Evolutionary conservation across 2,329 filamentous ascomycete genomes (phyloP).

Genomic region (Colletotrichum coccodes): DNA sequence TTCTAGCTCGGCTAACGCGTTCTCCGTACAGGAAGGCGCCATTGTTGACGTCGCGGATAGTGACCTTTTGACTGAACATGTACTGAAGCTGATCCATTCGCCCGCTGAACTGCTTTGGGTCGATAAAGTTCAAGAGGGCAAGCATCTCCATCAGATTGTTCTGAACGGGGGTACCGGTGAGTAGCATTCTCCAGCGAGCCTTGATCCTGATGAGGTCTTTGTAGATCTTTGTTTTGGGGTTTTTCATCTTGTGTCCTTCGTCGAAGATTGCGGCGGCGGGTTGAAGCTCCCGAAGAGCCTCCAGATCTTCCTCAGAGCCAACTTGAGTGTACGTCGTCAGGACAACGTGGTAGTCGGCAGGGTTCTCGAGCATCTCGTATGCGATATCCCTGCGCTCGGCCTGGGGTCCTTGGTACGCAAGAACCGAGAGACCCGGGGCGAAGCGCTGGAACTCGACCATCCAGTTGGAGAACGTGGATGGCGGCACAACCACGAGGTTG

Average conservation of each 20-base stretch:
- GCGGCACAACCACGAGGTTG: constrained; percentile 88
- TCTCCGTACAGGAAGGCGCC: constrained; percentile 87
- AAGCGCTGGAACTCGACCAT: constrained; percentile 89
- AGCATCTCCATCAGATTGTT: constrained; percentile 95
- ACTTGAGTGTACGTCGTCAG: constrained; percentile 71
- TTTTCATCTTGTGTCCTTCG: constrained; percentile 94
- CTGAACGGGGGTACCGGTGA: constrained; percentile 91
- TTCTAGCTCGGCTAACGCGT: constrained; percentile 85
- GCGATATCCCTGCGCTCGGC: constrained; percentile 75
- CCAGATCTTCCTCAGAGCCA: constrained; percentile 59
- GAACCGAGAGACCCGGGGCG: constrained; percentile 80
- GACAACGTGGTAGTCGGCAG: constrained; percentile 72
- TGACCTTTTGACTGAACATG: constrained; percentile 93
- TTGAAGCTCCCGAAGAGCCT: constrained; percentile 58
- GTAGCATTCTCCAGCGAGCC: constrained; percentile 84
- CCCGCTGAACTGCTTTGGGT: constrained; percentile 83
- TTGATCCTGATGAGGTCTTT: constrained; percentile 80
- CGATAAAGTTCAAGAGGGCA: constrained; percentile 91
- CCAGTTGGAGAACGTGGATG: constrained; percentile 97
- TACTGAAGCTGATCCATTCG: constrained; percentile 82
- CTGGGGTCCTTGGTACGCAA: constrained; percentile 75
- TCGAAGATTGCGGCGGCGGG: constrained; percentile 80
- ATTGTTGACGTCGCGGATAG: constrained; percentile 81
- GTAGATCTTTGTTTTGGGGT: constrained; percentile 84
- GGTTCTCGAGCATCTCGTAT: constrained; percentile 70